Evolutionary conservation across 2,329 filamentous ascomycete species (phyloP).

Genomic region (Talaromyces sp.): DNA sequence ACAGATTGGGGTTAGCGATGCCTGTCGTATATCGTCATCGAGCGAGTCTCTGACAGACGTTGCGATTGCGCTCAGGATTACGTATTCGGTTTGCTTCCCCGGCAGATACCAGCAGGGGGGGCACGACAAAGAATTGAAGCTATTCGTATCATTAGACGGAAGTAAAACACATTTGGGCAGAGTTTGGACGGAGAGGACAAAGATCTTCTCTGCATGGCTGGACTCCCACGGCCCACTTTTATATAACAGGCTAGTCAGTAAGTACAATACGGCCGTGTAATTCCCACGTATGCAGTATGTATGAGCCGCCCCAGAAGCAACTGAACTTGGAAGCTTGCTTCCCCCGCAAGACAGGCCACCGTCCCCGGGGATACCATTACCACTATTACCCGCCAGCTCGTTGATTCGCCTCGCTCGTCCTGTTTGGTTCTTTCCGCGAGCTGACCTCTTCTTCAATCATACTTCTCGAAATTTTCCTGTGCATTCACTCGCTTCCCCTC

Average conservation of each 20-base stretch:
- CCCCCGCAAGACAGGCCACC: constrained; percentile 5
- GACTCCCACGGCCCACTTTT: neutral
- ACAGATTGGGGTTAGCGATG: neutral
- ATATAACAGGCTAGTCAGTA: neutral
- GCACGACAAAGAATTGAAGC: neutral
- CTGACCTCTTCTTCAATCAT: neutral
- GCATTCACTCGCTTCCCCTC: constrained; percentile 16
- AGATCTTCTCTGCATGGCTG: neutral
- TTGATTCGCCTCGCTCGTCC: neutral
- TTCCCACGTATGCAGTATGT: neutral
- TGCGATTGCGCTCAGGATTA: neutral
- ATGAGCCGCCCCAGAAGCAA: neutral
- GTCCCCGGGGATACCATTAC: constrained; percentile 13
- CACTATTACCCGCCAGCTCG: neutral
- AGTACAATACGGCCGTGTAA: neutral
- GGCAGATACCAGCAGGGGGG: neutral
- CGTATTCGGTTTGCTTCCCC: neutral
- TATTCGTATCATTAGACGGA: neutral
- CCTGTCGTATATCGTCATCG: neutral
- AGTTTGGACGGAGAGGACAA: neutral
- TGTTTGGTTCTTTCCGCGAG: neutral
- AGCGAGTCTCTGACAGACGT: neutral
- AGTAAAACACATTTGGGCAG: neutral
- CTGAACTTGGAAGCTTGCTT: constrained; percentile 5
- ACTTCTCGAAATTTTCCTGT: neutral